Percentiles rank a stretch among this genome's conserved stretches.
phyloP scores from a whole-genome alignment of 768 basidiomycete species.

The Lepiota subincarnata region DNA sequence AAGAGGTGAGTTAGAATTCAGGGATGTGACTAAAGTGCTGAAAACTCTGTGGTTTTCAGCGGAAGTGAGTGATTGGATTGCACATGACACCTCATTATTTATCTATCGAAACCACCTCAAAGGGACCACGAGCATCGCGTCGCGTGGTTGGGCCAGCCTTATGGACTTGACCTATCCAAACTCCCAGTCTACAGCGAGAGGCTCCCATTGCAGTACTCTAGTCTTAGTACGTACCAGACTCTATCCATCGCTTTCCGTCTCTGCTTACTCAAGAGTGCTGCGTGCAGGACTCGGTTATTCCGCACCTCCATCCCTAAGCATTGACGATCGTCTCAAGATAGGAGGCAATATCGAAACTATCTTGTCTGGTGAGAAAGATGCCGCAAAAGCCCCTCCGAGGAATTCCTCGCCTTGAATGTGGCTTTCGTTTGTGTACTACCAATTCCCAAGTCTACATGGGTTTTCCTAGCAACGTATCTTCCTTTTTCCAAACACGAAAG shows the following conservation, averaged over 20 bases:
- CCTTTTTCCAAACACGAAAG: background rate
- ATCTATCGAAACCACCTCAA: background rate
- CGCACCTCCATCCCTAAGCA: conserved; percentile 43
- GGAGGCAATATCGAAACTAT: conserved; percentile 60
- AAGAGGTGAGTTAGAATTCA: conserved; percentile 45
- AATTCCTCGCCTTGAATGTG: conserved; percentile 12
- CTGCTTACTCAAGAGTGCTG: background rate
- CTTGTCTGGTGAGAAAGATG: conserved; percentile 59
- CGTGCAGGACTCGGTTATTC: conserved; percentile 67
- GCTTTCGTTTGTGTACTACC: background rate
- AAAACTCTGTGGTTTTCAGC: conserved; percentile 27
- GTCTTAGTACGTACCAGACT: conserved; percentile 44
- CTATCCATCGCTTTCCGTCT: background rate
- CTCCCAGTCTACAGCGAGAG: conserved; percentile 49
- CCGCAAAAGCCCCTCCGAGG: conserved; percentile 56
- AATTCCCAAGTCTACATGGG: background rate
- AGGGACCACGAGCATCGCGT: conserved; percentile 70
- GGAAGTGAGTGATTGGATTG: conserved; percentile 36
- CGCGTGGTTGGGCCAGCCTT: conserved; percentile 73
- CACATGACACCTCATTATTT: background rate
- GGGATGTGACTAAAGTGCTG: conserved; percentile 4
- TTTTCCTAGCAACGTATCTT: background rate
- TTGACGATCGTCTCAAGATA: conserved; percentile 58
- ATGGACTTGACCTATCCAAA: conserved; percentile 56
- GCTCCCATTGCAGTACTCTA: conserved; percentile 66